These are phyloP conservation scores for Rubroboletus satanas DNA, from an alignment of 768 basidiomycete species.

Conservation along the genomic window DNA sequence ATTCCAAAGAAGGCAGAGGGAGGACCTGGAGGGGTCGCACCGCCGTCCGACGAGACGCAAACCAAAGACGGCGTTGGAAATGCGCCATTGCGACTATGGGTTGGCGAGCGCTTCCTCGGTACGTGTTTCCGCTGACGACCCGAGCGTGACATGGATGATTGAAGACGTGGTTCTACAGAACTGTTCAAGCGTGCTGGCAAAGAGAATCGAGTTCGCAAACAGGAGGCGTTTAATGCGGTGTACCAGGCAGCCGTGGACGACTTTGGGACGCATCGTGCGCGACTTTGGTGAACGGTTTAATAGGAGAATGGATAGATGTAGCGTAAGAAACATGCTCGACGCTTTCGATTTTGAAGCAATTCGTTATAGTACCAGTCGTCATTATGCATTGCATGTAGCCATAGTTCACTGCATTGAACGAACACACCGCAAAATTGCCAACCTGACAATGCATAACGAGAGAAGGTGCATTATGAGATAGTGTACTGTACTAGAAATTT, in stretches of 20 bases:
- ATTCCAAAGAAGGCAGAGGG: slow-evolving; percentile 22
- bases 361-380: neutral
- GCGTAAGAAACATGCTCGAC: neutral
- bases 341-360: neutral
- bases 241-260: slow-evolving; percentile 26
- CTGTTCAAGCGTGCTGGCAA: slow-evolving; percentile 56
- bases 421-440: too few species aligned
- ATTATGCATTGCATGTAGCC: slow-evolving; percentile 5
- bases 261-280: slow-evolving; percentile 11
- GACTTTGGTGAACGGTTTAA: slow-evolving; percentile 15
- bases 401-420: neutral
- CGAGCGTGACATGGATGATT: neutral
- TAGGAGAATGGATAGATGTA: neutral
- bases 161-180: slow-evolving; percentile 35
- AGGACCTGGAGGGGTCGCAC: neutral
- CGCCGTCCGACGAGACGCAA: neutral
- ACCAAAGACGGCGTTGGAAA: slow-evolving; percentile 48
- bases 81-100: slow-evolving; percentile 64
- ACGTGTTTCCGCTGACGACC: slow-evolving; percentile 4
- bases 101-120: slow-evolving; percentile 68
- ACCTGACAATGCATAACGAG: too few species aligned
- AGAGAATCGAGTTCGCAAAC: slow-evolving; percentile 42
- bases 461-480: too few species aligned
- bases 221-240: slow-evolving; percentile 41
- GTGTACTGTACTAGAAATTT: neutral